Evolutionary conservation across 108 stramenopile species (phyloP), one percentile per base, ranked within the genome.

Genomic region (Nitzschia putrida): DNA sequence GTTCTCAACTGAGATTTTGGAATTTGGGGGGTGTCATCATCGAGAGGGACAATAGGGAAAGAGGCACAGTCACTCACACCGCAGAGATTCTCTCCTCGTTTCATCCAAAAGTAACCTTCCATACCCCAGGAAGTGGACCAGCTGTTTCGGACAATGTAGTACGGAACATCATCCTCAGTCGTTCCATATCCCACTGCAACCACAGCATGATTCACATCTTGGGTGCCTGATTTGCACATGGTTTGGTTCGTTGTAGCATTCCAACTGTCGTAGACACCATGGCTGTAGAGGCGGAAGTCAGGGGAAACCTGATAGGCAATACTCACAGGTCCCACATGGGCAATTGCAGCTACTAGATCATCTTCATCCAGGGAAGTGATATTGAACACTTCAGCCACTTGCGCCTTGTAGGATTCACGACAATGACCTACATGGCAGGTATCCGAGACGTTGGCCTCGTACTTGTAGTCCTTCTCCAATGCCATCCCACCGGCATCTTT

Each of bases 221-320:
- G 49, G 16, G 77, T 23, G 34, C 39, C 64, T 20, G 52, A 60
- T n/a, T 75, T 12, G 59, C 81, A 82, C 77, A 82, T 79, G 58
- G 74, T 78, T 29, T 71, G 55, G 0, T 81, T 66, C 66, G 77
- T 77, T 0, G 77, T 88, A 51, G 73, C 80, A 50, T 82, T 80
- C 66, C 38, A 84, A n/a, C 73, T 73, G 39, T 78, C 77, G 61
- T 87, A 87, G 18, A 88, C 82, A 18, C 86, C 86, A 51, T 82
- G 81, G 7, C 47, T 53, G 63, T 88, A 88, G 13, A 84, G 53
- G 7, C 84, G 71, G 76, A 88, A 88, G 52, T 84, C 83, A 7
- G 83, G 76, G 8, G 79, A 80, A 6, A 92, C 94, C 53, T 92
- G 83, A 57, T 91, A 89, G 16, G 90, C 91, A 24, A 94, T 81